A percentile compares a stretch with the other conserved stretches of the same genome.
These are phyloP conservation scores for Leccinum obscurum DNA, from an alignment of 768 basidiomycete genomes.

Conservation along the genomic window DNA sequence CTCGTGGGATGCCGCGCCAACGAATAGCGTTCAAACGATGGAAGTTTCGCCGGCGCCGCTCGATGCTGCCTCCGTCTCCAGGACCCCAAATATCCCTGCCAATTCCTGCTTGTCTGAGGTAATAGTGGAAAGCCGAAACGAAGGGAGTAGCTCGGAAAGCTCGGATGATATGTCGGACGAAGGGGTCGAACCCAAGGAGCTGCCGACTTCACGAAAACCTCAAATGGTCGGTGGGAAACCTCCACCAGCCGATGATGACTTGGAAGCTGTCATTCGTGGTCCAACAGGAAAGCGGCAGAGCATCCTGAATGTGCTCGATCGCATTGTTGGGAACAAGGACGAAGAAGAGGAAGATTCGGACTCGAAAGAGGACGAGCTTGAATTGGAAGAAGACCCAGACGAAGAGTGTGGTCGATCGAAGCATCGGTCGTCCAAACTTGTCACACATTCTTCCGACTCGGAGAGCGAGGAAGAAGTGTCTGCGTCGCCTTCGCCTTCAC, in stretches of 20 bases:
- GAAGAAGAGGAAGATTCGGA: slow-evolving; percentile 40
- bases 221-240: not conserved
- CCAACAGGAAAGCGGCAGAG: slow-evolving; percentile 30
- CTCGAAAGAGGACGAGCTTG: slow-evolving; percentile 42
- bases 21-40: slow-evolving; percentile 3
- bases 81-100: slow-evolving; percentile 27
- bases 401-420: slow-evolving; percentile 32
- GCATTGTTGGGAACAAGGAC: slow-evolving; percentile 29
- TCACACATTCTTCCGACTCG: slow-evolving; percentile 31
- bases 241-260: slow-evolving; percentile 21
- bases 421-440: slow-evolving; percentile 37
- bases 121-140: slow-evolving; percentile 35
- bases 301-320: slow-evolving; percentile 30
- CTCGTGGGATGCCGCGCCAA: not conserved
- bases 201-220: slow-evolving; percentile 1
- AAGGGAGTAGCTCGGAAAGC: slow-evolving; percentile 43
- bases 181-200: slow-evolving; percentile 16
- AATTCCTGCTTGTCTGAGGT: slow-evolving; percentile 39
- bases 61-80: slow-evolving; percentile 5
- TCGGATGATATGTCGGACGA: slow-evolving; percentile 27
- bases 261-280: slow-evolving; percentile 46
- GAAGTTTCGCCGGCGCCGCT: not conserved
- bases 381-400: slow-evolving; percentile 42
- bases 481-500: slow-evolving; percentile 16
- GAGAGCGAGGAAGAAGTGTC: slow-evolving; percentile 37